Evolutionary conservation across 805 yeast species (phyloP), one percentile per base, ranked within the genome.

Genomic region (Suhomyces faveliae): DNA sequence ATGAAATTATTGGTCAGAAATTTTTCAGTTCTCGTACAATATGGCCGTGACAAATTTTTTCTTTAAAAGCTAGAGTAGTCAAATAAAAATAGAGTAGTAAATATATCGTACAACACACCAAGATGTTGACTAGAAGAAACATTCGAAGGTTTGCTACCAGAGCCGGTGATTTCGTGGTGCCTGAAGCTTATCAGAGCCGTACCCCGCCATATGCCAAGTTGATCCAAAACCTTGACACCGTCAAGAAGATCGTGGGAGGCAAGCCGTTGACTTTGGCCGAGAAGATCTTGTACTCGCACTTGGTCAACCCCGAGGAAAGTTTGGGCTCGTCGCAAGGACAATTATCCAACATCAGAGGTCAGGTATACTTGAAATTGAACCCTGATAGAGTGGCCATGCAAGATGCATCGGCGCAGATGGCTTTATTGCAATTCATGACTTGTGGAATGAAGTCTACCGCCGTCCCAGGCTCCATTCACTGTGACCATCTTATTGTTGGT

Each of bases 361-460:
- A 84, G 43, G 83, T 91, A 45, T 94, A 94, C 72, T 79, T 94
- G 67, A 94, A 94, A 76, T 79, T 94, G 60, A 83, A 87, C 66
- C 99, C 99, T 20, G 99, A 94, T 67, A 83, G 99, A 67, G 98
- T 94, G 42, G 99, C 99, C 22, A 92, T 95, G 96, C 99, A 94
- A 77, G 99, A 94, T 77, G 99, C 99, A n/a, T 88, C 97, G 25
- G 99, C 99, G 15, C 99, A 94, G 73, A 94, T 92, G 89, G 99
- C 99, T n/a, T 77, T 94, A 57, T 76, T 94, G 59, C 99, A 94
- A 73, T 94, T 94, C 75, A 94, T 94, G 96, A 89, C 97, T 46
- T 92, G 97, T 55, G 96, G 96, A 30, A 81, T 92, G 81, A 76
- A 86, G 43, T 69, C 81, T 30, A 92, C 96, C 15, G 87, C 87